Percentiles rank a stretch among this genome's conserved stretches.
phyloP scores from a whole-genome alignment of 257 asterid species.

The Primulina eburnea region DNA sequence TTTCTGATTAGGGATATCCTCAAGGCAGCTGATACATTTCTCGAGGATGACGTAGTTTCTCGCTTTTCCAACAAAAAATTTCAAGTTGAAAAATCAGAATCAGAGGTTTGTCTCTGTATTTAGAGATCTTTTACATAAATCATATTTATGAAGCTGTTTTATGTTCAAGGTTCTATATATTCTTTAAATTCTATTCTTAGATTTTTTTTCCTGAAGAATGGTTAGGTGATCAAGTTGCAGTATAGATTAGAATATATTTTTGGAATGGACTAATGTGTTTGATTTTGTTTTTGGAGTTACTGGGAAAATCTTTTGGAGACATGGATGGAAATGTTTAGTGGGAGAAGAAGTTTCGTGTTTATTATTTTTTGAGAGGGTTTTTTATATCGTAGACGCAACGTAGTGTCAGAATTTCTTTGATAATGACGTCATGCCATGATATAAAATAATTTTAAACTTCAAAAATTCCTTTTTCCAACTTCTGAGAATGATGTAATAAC shows the following conservation, averaged over 20 bases:
- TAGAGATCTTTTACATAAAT: not conserved
- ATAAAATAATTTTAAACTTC: too few species aligned
- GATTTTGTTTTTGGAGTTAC: not conserved
- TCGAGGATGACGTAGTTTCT: constrained; percentile 52
- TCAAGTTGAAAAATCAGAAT: constrained; percentile 26
- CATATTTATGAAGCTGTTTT: not conserved
- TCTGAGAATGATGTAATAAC: too few species aligned
- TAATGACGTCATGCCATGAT: too few species aligned
- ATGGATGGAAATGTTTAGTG: too few species aligned
- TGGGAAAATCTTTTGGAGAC: not conserved
- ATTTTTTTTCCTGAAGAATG: constrained; percentile 4
- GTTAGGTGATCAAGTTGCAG: not conserved
- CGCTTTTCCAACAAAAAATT: constrained; percentile 34
- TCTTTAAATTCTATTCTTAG: not conserved
- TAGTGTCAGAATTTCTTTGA: too few species aligned
- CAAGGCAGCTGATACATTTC: constrained; percentile 62
- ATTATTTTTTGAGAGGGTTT: too few species aligned
- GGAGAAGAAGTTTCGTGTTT: too few species aligned
- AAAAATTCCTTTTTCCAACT: too few species aligned
- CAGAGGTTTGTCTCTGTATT: constrained; percentile 50
- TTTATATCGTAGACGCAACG: too few species aligned
- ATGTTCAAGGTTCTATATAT: not conserved
- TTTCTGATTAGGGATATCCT: constrained; percentile 76
- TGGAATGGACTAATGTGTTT: not conserved
- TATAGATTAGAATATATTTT: not conserved